Base-by-base conservation (phyloP, 75 land plant species). In the Pinus tabuliformis region DNA sequence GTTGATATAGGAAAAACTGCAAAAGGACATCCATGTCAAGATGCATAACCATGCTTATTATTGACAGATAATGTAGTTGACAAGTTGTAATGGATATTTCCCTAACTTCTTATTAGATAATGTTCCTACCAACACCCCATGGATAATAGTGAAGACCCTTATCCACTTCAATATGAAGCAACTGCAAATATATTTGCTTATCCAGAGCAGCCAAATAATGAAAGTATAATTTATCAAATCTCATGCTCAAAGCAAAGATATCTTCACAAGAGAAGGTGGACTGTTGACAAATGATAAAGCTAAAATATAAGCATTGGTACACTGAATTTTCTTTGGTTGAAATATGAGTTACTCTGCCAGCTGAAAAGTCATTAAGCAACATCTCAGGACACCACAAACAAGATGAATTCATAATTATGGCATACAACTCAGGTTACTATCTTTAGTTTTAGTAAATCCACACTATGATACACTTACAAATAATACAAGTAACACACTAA, bases 1-100 rank as follows among this genome's bases (percentile, higher is more conserved):
- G 56, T 72, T 96, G 98, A 80, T 96, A 96, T 4, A 91, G 81
- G 71, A 96, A 95, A 78, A 87, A 95, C 93, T 93, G 92, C 89
- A 88, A 42, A 49, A 78, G 56, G 61, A 5, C 8, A 8, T 60
- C 22, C 62, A 60, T 17, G n/a, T 60, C 9, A 60, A 3, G 21
- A 60, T 12, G 8, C 62, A 26, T 62, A 57, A 78, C 45, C n/a
- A 42, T 49, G 54, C 15, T 65, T 6, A 65, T 37, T 65, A 30
- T 45, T 42, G 72, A 68, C 13, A 68, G 15, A 42, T 42, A 68
- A 68, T 68, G 49, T 3, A 45, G 2, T 68, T 42, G 3, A 68
- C 52, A 68, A 68, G 8, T 68, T 68, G 5, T 68, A 68, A 7
- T 42, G 11, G 6, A 68, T 39, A 20, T 0, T 42, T 39, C 16